phyloP scores from a whole-genome alignment of 352 stramenopile species.

The Pythium monospermum region DNA sequence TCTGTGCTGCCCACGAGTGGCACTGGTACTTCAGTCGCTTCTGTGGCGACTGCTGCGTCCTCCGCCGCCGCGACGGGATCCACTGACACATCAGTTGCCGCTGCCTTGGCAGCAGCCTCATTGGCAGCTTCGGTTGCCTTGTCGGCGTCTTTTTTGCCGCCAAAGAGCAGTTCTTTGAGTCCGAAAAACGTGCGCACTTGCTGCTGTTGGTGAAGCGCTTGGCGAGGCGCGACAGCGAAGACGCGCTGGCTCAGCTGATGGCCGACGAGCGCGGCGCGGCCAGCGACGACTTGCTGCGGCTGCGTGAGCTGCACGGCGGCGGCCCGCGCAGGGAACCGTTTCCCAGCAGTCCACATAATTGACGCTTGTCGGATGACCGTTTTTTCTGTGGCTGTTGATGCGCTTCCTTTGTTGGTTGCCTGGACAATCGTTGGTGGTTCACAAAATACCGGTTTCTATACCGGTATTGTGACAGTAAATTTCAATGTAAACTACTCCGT shows the following conservation, averaged over 20 bases:
- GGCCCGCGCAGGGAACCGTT: constrained; percentile 16
- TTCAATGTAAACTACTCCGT: too few species aligned
- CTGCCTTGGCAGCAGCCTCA: constrained; percentile 4
- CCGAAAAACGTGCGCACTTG: constrained; percentile 59
- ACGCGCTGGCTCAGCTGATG: constrained; percentile 2
- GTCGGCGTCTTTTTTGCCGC: constrained; percentile 37
- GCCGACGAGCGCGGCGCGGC: constrained; percentile 9
- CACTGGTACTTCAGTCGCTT: too few species aligned
- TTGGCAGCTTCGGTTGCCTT: constrained; percentile 4
- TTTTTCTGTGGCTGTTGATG: too few species aligned
- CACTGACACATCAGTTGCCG: not conserved
- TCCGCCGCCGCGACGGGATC: not conserved
- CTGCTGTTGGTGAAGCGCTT: too few species aligned
- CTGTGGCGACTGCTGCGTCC: too few species aligned
- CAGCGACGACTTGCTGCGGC: constrained; percentile 16
- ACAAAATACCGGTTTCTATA: constrained; percentile 12
- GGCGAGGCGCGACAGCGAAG: not conserved
- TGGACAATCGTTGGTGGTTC: not conserved
- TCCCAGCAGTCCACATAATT: constrained; percentile 23
- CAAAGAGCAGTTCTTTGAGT: constrained; percentile 61
- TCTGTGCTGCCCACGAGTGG: constrained; percentile 47
- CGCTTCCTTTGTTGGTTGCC: not conserved
- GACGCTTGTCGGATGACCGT: too few species aligned
- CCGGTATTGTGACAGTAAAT: too few species aligned
- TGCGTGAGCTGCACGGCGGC: too few species aligned